phyloP scores from a whole-genome alignment of 2,329 filamentous ascomycete genomes.

The Cladosporium sp. region DNA sequence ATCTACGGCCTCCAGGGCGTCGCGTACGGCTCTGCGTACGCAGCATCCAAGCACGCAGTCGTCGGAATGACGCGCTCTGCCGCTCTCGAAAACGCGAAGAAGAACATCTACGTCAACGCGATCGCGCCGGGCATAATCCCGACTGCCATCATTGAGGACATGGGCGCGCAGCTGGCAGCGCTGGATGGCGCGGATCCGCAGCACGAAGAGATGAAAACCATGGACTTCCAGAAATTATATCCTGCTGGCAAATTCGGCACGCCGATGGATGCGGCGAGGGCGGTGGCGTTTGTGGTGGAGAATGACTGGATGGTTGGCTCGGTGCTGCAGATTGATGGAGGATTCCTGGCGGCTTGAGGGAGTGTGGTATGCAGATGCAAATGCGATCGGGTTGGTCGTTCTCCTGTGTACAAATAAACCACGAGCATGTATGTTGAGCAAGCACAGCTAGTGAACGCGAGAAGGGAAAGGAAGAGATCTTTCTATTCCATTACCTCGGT shows the following conservation, averaged over 20 bases:
- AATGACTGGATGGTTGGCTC: slow-evolving; percentile 17
- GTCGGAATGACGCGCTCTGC: slow-evolving; percentile 45
- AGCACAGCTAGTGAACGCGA: background rate
- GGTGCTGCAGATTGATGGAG: slow-evolving; percentile 11
- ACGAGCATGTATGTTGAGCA: background rate
- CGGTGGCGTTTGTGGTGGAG: slow-evolving; percentile 12
- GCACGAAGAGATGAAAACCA: slow-evolving; percentile 1
- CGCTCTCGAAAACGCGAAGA: slow-evolving; percentile 18
- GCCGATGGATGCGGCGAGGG: slow-evolving; percentile 12
- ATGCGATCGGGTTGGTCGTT: background rate
- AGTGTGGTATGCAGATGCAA: background rate
- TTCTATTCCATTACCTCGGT: background rate
- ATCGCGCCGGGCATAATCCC: slow-evolving; percentile 29
- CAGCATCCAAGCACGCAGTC: slow-evolving; percentile 43
- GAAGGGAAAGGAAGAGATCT: background rate
- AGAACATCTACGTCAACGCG: slow-evolving; percentile 29
- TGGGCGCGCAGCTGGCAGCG: background rate
- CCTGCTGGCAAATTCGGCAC: slow-evolving; percentile 9
- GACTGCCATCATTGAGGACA: background rate
- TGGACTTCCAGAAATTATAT: slow-evolving; percentile 3
- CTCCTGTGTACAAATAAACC: background rate
- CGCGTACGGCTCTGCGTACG: slow-evolving; percentile 39
- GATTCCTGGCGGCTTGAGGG: background rate
- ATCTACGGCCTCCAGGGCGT: slow-evolving; percentile 44
- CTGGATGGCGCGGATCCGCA: slow-evolving; percentile 4